Base-by-base conservation (phyloP, 108 stramenopile species). In the Fragilaria crotonensis region DNA sequence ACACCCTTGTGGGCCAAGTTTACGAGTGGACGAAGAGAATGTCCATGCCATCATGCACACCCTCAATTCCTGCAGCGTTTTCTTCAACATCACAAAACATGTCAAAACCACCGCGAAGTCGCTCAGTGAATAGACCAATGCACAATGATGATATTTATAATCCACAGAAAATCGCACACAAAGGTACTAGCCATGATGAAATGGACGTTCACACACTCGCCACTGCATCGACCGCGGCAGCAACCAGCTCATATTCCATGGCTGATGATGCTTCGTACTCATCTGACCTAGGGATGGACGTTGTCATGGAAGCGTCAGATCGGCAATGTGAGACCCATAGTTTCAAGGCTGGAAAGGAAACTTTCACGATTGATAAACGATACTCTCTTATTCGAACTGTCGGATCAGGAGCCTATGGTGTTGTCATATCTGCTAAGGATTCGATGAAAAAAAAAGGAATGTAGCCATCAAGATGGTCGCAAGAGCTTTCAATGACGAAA, bases 401-500 rank as follows among this genome's bases (percentile, higher is more conserved):
- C 56, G 97, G 97, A 44, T 94, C 92, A 2, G 97, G 97, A 20
- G 96, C 97, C 1, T 99, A 99, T 57, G 99, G 99, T 11, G 97
- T 98, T 14, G 98, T 99, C 25, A 97, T 99, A 28, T 92, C 84
- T 3, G 88, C 89, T 1, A 72, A 74, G 17, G 90, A 94, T 54
- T 67, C 75, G 29, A 83, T 75, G 25, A 56, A 54, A 22, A n/a
- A n/a, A 60, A 81, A 20, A 23, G 55, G 0, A 80, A 90, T 60
- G 97, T 98, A 47, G 99, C 99, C 22, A 98, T 99, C 56, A 99
- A 99, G 69, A 99, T 98, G 90, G 88, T 98, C 4, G 89, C 96
- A 2, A 80, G 72, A 57, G 89, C 89, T 4, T 98, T 98, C 75
- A 90, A 97, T 28, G 99, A 99, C 69, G 89, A 97, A 58, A 89